Base-by-base conservation (phyloP, 257 asterid genomes). In the Solanum rostratum region DNA sequence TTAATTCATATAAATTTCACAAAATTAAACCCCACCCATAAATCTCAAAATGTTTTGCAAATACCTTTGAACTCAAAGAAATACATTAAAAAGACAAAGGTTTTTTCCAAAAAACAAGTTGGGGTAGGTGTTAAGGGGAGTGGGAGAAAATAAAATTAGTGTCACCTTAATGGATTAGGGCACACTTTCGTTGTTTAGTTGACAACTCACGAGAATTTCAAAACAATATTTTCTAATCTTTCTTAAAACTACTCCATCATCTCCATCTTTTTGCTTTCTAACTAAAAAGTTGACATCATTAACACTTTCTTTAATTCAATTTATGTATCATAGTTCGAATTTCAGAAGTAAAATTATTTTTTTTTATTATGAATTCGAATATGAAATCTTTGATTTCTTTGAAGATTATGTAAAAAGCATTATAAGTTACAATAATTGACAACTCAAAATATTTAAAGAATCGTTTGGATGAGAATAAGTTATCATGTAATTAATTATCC, bases 151-250 rank as follows among this genome's bases (percentile, higher is more conserved):
- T 15, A 45, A 82, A 43, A 16, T 54, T 39, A 3, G 22, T 71
- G 80, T 49, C 54, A 66, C 45, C 43, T n/a, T 80, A 89, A 91
- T 91, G 96, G 93, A 87, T 90, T 91, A 90, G 96, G 88, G 92
- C 63, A 86, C 87, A 80, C 62, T 39, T 18, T 79, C 29, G 85
- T 85, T 89, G 86, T 84, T 84, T 87, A 83, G 93, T 91, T 90
- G 92, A 89, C 46, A 91, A 84, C 78, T 69, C 78, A 62, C 37
- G 13, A 27, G 2, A 27, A 24, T 62, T 62, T 13, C 39, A 27
- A 27, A 62, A 13, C 39, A 62, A 62, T 27, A 60, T 62, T 62
- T 27, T 27, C 24, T 14, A 24, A 15, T 20, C 59, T 74, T 79
- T 6, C 39, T 52, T 46, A 2, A 71, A 86, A 85, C 92, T 88